phyloP scores from a whole-genome alignment of 129 eudicot genomes.

The Flaveria ramosissima region DNA sequence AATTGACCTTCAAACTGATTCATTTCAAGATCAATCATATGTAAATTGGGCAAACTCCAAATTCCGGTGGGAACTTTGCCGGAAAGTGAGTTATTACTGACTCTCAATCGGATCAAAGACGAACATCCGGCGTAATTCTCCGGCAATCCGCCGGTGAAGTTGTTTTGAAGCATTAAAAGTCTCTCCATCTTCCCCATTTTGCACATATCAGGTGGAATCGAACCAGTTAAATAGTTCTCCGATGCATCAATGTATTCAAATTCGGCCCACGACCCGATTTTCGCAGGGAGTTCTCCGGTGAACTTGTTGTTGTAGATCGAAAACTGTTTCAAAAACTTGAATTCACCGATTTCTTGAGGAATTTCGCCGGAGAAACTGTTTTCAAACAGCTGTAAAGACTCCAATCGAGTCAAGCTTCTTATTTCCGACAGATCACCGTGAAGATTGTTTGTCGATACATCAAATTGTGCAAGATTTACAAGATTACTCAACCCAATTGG shows the following conservation, averaged over 20 bases:
- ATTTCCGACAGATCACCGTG: constrained; percentile 59
- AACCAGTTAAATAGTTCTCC: constrained; percentile 50
- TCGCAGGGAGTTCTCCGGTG: constrained; percentile 59
- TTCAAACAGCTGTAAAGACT: constrained; percentile 60
- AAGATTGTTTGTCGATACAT: constrained; percentile 57
- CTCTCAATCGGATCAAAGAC: constrained; percentile 50
- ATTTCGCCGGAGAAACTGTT: constrained; percentile 54
- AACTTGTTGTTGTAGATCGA: constrained; percentile 57
- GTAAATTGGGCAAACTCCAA: constrained; percentile 61
- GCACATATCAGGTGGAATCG: constrained; percentile 71
- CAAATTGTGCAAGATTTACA: constrained; percentile 46
- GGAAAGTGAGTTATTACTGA: constrained; percentile 60
- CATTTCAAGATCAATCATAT: constrained; percentile 53
- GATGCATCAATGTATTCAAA: constrained; percentile 52
- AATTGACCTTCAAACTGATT: constrained; percentile 67
- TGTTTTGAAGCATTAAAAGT: constrained; percentile 53
- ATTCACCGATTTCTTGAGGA: constrained; percentile 64
- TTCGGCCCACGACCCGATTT: constrained; percentile 64
- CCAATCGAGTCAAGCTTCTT: constrained; percentile 32
- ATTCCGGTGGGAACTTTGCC: constrained; percentile 59
- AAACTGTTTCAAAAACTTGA: constrained; percentile 45
- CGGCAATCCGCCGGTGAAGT: constrained; percentile 64
- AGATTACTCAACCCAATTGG: constrained; percentile 60
- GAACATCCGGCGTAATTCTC: constrained; percentile 49
- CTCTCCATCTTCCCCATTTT: constrained; percentile 45